phyloP scores from a whole-genome alignment of 1,139 yeast genomes.

The Hyphopichia pseudoburtonii region DNA sequence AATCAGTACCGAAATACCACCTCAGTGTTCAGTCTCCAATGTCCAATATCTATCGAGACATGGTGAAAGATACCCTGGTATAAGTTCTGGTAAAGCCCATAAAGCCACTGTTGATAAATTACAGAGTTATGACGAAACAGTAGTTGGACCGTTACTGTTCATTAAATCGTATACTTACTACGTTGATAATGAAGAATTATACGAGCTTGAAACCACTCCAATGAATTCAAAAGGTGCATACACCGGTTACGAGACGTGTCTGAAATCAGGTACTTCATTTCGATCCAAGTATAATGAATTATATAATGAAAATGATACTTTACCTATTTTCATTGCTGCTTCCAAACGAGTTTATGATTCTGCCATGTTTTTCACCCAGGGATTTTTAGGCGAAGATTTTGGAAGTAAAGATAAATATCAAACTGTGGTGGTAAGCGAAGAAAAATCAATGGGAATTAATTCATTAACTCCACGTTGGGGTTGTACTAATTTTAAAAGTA shows the following conservation, averaged over 20 bases:
- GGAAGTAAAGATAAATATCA: constrained; percentile 13
- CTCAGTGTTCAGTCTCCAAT: constrained; percentile 32
- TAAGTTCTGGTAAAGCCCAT: constrained; percentile 21
- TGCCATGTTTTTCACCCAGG: constrained; percentile 29
- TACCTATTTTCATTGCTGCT: constrained; percentile 34
- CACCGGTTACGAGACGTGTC: constrained; percentile 21
- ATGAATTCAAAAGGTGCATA: constrained; percentile 21
- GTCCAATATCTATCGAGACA: constrained; percentile 37
- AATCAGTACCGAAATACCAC: constrained; percentile 32
- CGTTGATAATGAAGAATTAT: constrained; percentile 21
- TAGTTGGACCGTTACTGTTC: constrained; percentile 25
- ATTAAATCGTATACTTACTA: constrained; percentile 27
- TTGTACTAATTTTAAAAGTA: constrained; percentile 18
- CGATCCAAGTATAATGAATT: constrained; percentile 29
- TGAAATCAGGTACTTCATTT: constrained; percentile 31
- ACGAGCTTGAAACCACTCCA: constrained; percentile 31
- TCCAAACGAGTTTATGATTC: constrained; percentile 33
- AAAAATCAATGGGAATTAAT: constrained; percentile 24
- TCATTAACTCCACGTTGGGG: constrained; percentile 31
- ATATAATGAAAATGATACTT: constrained; percentile 16
- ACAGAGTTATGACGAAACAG: constrained; percentile 15
- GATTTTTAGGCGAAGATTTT: constrained; percentile 24
- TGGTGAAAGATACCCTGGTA: constrained; percentile 38
- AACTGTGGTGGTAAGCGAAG: constrained; percentile 23
- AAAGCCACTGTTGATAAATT: constrained; percentile 23